Conservation (phyloP, 768 basidiomycete species). For the Bullera alba region DNA sequence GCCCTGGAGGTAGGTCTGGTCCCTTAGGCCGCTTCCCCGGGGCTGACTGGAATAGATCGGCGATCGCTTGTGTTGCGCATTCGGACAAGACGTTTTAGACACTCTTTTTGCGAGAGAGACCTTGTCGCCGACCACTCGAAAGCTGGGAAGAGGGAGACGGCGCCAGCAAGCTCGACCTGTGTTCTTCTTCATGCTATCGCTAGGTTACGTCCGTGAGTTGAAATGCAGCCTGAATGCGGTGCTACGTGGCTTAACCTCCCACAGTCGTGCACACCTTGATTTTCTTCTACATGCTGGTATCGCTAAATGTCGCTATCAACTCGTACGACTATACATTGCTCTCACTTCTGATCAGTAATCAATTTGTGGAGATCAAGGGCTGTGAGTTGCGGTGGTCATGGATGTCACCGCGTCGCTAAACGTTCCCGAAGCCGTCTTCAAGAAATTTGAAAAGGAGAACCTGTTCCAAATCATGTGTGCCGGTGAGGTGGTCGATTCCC, state of each 20-base stretch:
- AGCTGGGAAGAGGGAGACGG: constrained; percentile 51
- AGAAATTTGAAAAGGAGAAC: constrained; percentile 98
- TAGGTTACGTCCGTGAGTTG: constrained; percentile 69
- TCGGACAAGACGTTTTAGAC: constrained; percentile 95
- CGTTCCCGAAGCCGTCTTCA: constrained; percentile 62
- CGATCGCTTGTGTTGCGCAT: constrained; percentile 86
- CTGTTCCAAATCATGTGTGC: constrained; percentile 98
- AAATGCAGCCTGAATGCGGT: neutral
- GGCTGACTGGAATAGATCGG: constrained; percentile 63
- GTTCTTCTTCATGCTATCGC: constrained; percentile 73
- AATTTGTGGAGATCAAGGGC: constrained; percentile 99
- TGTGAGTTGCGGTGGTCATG: constrained; percentile 48
- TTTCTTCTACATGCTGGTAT: constrained; percentile 89
- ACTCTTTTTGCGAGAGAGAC: constrained; percentile 92
- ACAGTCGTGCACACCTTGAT: constrained; percentile 83
- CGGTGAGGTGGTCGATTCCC: constrained; percentile 51
- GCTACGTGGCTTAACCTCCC: neutral
- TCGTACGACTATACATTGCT: constrained; percentile 94
- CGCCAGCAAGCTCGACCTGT: constrained; percentile 61
- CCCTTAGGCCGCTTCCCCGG: no score
- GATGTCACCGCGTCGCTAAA: neutral
- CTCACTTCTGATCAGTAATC: constrained; percentile 89
- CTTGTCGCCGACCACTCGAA: constrained; percentile 53
- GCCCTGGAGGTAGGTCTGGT: constrained; percentile 75
- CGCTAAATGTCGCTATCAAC: constrained; percentile 95